Conservation (phyloP, 1,139 yeast species). For the Sugiyamaella neomexicana region DNA sequence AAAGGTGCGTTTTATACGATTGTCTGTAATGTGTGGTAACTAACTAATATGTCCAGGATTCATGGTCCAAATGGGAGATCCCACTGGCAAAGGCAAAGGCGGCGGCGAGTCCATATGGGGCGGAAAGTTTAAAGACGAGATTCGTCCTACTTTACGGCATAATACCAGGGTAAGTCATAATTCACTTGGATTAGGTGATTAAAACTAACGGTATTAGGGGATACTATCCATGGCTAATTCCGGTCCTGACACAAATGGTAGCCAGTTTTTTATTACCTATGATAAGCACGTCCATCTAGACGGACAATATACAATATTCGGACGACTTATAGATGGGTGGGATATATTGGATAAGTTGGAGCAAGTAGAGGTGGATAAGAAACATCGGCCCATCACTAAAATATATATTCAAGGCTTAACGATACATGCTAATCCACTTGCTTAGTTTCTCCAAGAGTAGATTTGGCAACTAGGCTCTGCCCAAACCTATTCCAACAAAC, state of each 20-base stretch:
- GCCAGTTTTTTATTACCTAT: slow-evolving; percentile 48
- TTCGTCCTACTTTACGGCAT: slow-evolving; percentile 46
- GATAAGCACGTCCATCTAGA: slow-evolving; percentile 48
- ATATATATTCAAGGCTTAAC: slow-evolving; percentile 43
- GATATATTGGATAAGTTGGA: slow-evolving; percentile 45
- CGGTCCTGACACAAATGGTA: slow-evolving; percentile 48
- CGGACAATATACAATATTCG: slow-evolving; percentile 60
- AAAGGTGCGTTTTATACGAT: slow-evolving; percentile 33
- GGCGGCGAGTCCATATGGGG: slow-evolving; percentile 57
- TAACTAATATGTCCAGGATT: slow-evolving; percentile 33
- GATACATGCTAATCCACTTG: slow-evolving; percentile 45
- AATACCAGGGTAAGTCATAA: slow-evolving; percentile 45
- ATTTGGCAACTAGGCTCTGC: background rate
- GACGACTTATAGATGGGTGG: slow-evolving; percentile 48
- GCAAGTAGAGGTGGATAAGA: slow-evolving; percentile 42
- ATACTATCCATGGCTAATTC: slow-evolving; percentile 49
- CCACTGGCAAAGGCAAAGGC: slow-evolving; percentile 52
- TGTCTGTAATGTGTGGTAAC: background rate
- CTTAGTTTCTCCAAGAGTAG: slow-evolving; percentile 22
- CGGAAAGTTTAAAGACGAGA: slow-evolving; percentile 52
- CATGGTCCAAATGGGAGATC: slow-evolving; percentile 54
- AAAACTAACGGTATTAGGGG: slow-evolving; percentile 37
- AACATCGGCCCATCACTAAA: slow-evolving; percentile 45
- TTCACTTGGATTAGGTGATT: background rate
- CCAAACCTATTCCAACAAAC: background rate